Evolutionary conservation across 306 rosid genomes (phyloP).

Genomic region (Quercus parvula): DNA sequence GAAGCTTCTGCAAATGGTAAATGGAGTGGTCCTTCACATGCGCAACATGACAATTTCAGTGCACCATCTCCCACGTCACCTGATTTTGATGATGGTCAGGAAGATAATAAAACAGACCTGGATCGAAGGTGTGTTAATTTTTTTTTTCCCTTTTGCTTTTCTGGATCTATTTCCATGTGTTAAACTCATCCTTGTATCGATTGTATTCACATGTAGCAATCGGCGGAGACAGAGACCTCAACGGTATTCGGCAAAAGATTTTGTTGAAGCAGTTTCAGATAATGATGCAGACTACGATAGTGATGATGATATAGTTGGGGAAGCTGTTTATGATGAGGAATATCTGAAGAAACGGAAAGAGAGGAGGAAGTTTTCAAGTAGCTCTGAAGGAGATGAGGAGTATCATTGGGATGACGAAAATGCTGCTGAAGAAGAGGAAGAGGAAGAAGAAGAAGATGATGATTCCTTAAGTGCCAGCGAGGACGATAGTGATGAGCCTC

Average conservation of each 20-base stretch:
- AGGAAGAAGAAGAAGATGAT: slow-evolving; percentile 65
- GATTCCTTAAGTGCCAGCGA: slow-evolving; percentile 77
- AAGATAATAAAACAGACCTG: slow-evolving; percentile 55
- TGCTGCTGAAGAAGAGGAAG: slow-evolving; percentile 87
- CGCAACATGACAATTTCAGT: slow-evolving; percentile 53
- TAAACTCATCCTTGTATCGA: slow-evolving; percentile 15
- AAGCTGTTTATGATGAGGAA: slow-evolving; percentile 92
- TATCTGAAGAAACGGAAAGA: slow-evolving; percentile 83
- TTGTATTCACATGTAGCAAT: slow-evolving; percentile 42
- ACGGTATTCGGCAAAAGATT: slow-evolving; percentile 84
- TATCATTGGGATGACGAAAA: slow-evolving; percentile 84
- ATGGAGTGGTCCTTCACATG: slow-evolving; percentile 59
- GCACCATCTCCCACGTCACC: slow-evolving; percentile 70
- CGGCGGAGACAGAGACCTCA: slow-evolving; percentile 85
- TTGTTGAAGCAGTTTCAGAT: slow-evolving; percentile 71
- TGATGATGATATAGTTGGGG: slow-evolving; percentile 97
- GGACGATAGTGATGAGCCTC: slow-evolving; percentile 84
- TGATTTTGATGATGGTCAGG: slow-evolving; percentile 58
- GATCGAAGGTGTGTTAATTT: slow-evolving; percentile 65
- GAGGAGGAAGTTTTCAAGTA: slow-evolving; percentile 76
- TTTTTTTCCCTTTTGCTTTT: not conserved
- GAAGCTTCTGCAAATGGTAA: slow-evolving; percentile 77
- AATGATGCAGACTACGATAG: slow-evolving; percentile 81
- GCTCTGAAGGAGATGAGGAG: slow-evolving; percentile 99
- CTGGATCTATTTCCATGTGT: slow-evolving; percentile 1